Evolutionary conservation across 768 basidiomycete genomes (phyloP).

Genomic region (Porpolomopsis calyptriformis): DNA sequence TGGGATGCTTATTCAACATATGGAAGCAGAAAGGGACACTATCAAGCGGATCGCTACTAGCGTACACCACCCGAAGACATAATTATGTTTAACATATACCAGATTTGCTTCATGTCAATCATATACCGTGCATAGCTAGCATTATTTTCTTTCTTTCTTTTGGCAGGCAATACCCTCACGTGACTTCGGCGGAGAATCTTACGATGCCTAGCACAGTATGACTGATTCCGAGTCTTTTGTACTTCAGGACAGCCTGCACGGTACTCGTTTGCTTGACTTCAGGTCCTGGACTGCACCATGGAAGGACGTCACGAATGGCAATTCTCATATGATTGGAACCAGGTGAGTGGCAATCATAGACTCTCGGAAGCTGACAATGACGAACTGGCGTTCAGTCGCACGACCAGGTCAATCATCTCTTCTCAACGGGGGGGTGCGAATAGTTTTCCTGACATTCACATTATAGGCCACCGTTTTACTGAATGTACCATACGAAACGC

Average conservation of each 20-base stretch:
- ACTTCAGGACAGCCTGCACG: neutral
- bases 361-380: slow-evolving; percentile 5
- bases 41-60: slow-evolving; percentile 63
- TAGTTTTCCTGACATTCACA: slow-evolving; percentile 14
- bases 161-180: neutral
- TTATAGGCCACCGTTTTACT: slow-evolving; percentile 65
- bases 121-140: slow-evolving; percentile 8
- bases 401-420: slow-evolving; percentile 52
- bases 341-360: slow-evolving; percentile 42
- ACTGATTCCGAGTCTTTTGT: neutral
- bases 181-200: neutral
- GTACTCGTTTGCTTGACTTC: neutral
- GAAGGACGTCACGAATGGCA: slow-evolving; percentile 12
- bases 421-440: slow-evolving; percentile 6
- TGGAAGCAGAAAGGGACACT: slow-evolving; percentile 73
- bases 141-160: neutral
- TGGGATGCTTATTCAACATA: slow-evolving; percentile 72
- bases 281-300: neutral
- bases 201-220: neutral
- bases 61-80: slow-evolving; percentile 9
- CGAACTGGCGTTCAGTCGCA: slow-evolving; percentile 47
- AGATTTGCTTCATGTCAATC: slow-evolving; percentile 14
- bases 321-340: slow-evolving; percentile 74
- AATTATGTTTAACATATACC: slow-evolving; percentile 14
- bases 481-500: slow-evolving; percentile 59